A percentile compares a stretch with the other conserved stretches of the same genome.
Conservation (phyloP, 2,329 filamentous ascomycete species). For the Epichloe bromicola region DNA sequence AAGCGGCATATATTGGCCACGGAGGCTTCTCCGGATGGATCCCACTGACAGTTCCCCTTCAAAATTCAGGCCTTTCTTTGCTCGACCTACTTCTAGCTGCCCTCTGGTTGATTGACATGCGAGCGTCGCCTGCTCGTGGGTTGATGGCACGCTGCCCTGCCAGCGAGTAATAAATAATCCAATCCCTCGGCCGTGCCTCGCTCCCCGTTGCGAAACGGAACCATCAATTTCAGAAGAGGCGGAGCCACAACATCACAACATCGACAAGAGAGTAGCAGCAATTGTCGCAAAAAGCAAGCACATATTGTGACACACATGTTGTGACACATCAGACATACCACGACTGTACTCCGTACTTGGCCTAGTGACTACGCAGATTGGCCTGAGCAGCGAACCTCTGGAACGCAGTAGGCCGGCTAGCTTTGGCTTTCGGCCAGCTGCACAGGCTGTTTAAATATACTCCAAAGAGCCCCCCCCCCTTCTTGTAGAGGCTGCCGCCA, state of each 20-base stretch:
- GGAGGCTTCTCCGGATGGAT: background rate
- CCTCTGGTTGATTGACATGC: background rate
- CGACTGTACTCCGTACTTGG: background rate
- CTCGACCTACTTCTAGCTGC: too few relatives aligned
- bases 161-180: background rate
- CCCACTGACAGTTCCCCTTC: background rate
- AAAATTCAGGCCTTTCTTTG: too few relatives aligned
- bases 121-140: background rate
- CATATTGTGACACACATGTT: background rate
- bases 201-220: background rate
- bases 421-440: background rate
- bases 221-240: background rate
- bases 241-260: background rate
- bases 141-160: background rate
- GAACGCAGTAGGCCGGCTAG: conserved; percentile 1
- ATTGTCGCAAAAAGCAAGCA: conserved; percentile 3
- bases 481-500: background rate
- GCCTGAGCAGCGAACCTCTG: background rate
- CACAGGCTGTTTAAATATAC: background rate
- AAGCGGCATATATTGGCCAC: background rate
- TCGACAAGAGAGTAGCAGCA: background rate
- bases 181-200: background rate
- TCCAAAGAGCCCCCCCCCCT: background rate
- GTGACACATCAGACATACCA: conserved; percentile 4
- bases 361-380: background rate